Base-by-base conservation (phyloP, 139 green algal genomes). In the Eudorina sp. region DNA sequence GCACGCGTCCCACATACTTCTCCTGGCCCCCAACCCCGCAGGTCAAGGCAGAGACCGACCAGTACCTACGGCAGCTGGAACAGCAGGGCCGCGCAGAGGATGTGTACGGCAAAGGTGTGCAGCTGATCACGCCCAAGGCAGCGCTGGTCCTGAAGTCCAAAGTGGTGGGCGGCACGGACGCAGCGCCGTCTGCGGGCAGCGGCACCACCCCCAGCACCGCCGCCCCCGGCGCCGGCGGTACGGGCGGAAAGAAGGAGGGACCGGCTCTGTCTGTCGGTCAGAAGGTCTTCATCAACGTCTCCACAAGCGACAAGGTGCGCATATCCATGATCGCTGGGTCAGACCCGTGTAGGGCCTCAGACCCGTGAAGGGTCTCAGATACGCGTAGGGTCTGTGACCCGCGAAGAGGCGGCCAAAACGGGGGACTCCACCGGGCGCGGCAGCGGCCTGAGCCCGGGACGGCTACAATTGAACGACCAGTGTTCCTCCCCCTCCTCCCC, bases 221-320 rank as follows among this genome's bases (percentile, higher is more conserved):
- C 18, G 45, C 3, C 14, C 25, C 43, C 45, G 72, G 18, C 5
- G 46, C 31, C 0, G 48, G 51, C 6, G n/a, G 19, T 5, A 3
- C 9, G 7, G 73, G 25, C 13, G 70, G 18, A 18, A 34, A 9
- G 25, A 43, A 60, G 25, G 45, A 11, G 25, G 73, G 68, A 23
- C 46, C 43, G 11, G 3, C 45, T 87, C 45, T 87, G 45, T 31
- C 60, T 4, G 46, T 68, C 31, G 81, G 81, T 27, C 62, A 79
- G 19, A 92, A 92, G 60, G 92, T 93, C 0, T 95, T 94, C 74
- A 94, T 97, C 82, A 97, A 97, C 72, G 78, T 97, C 11, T 96
- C 93, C 90, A 92, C 88, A 41, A 93, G 55, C 23, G 90, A 94
- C 34, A 96, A 96, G 94, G 93, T 94, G 53, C 11, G 60, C 58